phyloP scores from a whole-genome alignment of 805 yeast species.

The Ogataea salicorniae region DNA sequence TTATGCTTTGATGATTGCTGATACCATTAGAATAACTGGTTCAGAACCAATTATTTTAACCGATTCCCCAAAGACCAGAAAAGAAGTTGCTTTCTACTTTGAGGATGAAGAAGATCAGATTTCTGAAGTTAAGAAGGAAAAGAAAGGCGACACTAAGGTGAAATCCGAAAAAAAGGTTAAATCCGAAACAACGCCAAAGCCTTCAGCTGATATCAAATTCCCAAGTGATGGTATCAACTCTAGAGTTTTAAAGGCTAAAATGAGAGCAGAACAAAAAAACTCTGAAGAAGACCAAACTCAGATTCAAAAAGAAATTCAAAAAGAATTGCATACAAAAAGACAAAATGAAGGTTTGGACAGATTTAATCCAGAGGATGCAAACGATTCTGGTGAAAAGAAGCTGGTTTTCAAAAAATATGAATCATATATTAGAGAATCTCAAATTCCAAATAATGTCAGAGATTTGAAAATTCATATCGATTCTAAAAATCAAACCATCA shows the following conservation, averaged over 20 bases:
- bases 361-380: conserved; percentile 74
- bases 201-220: conserved; percentile 15
- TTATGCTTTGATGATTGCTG: conserved; percentile 73
- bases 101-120: conserved; percentile 62
- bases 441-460: conserved; percentile 76
- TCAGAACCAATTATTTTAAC: conserved; percentile 64
- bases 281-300: conserved; percentile 77
- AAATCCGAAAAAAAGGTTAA: conserved; percentile 16
- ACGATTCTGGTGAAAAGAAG: conserved; percentile 52
- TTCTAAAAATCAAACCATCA: conserved; percentile 78
- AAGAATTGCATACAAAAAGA: conserved; percentile 74
- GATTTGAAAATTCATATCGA: conserved; percentile 87
- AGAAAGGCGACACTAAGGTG: conserved; percentile 14
- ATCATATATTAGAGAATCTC: conserved; percentile 89
- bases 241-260: conserved; percentile 69
- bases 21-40: conserved; percentile 68
- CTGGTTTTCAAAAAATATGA: conserved; percentile 89
- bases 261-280: conserved; percentile 68
- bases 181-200: conserved; percentile 9
- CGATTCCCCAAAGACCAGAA: conserved; percentile 61
- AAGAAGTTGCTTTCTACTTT: conserved; percentile 79
- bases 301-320: conserved; percentile 77
- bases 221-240: conserved; percentile 39
- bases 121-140: conserved; percentile 28
- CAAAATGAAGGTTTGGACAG: conserved; percentile 83